phyloP scores from a whole-genome alignment of 2,329 filamentous ascomycete genomes.

The Botryosphaeria dothidea region DNA sequence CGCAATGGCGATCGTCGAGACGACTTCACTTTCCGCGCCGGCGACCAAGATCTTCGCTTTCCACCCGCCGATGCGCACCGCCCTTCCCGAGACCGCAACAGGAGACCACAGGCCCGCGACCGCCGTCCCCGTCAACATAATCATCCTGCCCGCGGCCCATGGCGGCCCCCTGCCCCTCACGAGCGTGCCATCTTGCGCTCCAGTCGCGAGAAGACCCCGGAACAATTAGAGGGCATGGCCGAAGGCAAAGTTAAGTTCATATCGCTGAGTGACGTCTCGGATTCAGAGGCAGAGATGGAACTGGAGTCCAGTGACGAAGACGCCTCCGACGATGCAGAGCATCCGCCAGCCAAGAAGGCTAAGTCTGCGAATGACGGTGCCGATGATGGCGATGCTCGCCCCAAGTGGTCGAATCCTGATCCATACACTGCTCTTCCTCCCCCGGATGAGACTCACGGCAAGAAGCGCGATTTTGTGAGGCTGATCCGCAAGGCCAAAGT shows the following conservation, averaged over 20 bases:
- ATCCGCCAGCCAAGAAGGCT: constrained; percentile 28
- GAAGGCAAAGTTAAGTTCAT: constrained; percentile 43
- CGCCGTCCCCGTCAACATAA: background rate
- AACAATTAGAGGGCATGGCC: constrained; percentile 47
- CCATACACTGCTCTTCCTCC: constrained; percentile 88
- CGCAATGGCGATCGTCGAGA: constrained; percentile 21
- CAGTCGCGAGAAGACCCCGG: constrained; percentile 44
- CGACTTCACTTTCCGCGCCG: constrained; percentile 38
- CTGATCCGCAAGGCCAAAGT: constrained; percentile 87
- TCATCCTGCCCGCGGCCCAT: background rate
- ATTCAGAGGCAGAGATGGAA: constrained; percentile 38
- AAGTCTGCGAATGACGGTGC: constrained; percentile 25
- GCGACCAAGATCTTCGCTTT: constrained; percentile 31
- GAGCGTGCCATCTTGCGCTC: constrained; percentile 46
- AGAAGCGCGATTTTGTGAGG: constrained; percentile 85
- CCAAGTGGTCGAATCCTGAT: constrained; percentile 95
- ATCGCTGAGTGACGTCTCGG: constrained; percentile 41
- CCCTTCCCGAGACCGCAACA: background rate
- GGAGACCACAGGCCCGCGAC: constrained; percentile 8
- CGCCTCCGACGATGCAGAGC: constrained; percentile 19
- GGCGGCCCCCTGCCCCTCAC: constrained; percentile 37
- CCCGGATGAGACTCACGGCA: constrained; percentile 68
- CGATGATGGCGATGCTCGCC: constrained; percentile 43
- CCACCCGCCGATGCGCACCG: constrained; percentile 26
- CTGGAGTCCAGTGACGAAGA: constrained; percentile 28